Evolutionary conservation across 805 yeast species (phyloP).

Genomic region (Komagataella pastoris): DNA sequence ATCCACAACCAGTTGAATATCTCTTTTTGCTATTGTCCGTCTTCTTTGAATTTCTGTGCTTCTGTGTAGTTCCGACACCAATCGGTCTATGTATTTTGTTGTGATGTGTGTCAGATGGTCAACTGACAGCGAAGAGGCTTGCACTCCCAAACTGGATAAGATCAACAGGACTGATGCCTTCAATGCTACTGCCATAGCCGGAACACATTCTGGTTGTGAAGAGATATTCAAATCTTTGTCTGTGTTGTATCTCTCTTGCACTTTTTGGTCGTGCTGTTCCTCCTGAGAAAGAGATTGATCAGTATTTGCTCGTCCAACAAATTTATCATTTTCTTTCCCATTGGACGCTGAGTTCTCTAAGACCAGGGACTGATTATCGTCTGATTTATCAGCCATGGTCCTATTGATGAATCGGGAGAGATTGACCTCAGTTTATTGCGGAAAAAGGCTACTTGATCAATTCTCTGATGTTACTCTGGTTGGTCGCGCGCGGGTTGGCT

Average conservation of each 20-base stretch:
- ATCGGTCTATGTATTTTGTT: conserved; percentile 19
- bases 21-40: conserved; percentile 35
- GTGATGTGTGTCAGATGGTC: conserved; percentile 22
- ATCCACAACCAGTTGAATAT: conserved; percentile 29
- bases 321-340: not conserved
- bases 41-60: conserved; percentile 50
- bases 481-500: not conserved
- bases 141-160: conserved; percentile 18
- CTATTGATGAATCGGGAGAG: not conserved
- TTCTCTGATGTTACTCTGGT: not conserved
- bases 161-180: conserved; percentile 22
- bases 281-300: not conserved
- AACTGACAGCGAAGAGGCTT: conserved; percentile 20
- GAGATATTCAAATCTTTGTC: not conserved
- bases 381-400: not conserved
- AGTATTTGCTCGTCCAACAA: not conserved
- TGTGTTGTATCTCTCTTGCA: not conserved
- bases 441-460: not conserved
- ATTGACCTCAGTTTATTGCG: not conserved
- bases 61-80: conserved; percentile 30
- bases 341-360: not conserved
- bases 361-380: not conserved
- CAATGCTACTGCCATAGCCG: conserved; percentile 17
- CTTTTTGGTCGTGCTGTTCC: not conserved
- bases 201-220: not conserved